These are phyloP conservation scores for Cordia subcordata DNA, from an alignment of 257 asterid genomes.

Conservation along the genomic window DNA sequence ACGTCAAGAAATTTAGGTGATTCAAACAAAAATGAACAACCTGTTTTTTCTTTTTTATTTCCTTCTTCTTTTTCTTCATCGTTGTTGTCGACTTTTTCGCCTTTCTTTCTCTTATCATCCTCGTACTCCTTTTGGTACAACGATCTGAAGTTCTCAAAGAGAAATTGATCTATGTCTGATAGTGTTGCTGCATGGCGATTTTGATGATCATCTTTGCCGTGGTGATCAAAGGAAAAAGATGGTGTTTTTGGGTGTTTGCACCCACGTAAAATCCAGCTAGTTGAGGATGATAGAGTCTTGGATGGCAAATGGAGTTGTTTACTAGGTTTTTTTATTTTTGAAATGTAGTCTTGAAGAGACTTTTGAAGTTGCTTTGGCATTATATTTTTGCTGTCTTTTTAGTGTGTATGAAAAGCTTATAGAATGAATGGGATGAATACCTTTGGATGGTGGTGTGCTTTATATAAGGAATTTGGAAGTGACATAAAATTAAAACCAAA, in stretches of 20 bases:
- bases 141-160: constrained; percentile 61
- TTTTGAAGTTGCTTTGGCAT: constrained; percentile 60
- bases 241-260: constrained; percentile 53
- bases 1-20: constrained; percentile 31
- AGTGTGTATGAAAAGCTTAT: too few species aligned
- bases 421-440: too few species aligned
- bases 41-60: too few species aligned
- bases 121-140: constrained; percentile 25
- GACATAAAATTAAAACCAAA: too few species aligned
- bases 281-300: constrained; percentile 23
- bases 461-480: too few species aligned
- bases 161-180: constrained; percentile 58
- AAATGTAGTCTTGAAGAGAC: constrained; percentile 45
- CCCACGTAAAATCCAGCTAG: constrained; percentile 32
- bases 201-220: constrained; percentile 4
- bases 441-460: too few species aligned
- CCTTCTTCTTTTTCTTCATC: constrained; percentile 10
- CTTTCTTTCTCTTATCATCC: background rate
- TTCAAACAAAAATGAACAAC: constrained; percentile 16
- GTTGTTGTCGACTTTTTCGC: constrained; percentile 14
- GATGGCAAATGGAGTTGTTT: constrained; percentile 13
- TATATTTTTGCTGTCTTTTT: background rate
- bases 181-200: constrained; percentile 27
- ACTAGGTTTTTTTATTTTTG: constrained; percentile 42
- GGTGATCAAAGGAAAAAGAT: constrained; percentile 26